Conservation (phyloP, 1,139 yeast genomes). For the Suhomyces anneliseae region DNA sequence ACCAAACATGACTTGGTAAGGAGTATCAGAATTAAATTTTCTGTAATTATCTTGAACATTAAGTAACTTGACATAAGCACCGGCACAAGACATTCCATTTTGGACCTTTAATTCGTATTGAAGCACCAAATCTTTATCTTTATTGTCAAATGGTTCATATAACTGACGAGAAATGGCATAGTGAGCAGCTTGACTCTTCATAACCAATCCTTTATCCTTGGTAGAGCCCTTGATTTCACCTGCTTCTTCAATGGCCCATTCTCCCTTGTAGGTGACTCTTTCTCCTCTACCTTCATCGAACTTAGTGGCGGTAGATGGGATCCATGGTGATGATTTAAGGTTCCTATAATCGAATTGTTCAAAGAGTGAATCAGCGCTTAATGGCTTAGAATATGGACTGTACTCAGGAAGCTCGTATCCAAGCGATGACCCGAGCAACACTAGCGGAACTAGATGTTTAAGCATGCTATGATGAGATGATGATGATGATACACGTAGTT, state of each 20-base stretch:
- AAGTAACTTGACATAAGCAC: slow-evolving; percentile 80
- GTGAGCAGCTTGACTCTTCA: slow-evolving; percentile 72
- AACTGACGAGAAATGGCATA: slow-evolving; percentile 73
- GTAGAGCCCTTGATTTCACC: slow-evolving; percentile 54
- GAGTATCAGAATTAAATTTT: slow-evolving; percentile 60
- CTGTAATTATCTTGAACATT: slow-evolving; percentile 41
- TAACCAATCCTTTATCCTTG: slow-evolving; percentile 72
- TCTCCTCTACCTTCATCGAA: slow-evolving; percentile 28
- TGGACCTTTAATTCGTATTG: slow-evolving; percentile 90
- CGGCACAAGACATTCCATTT: slow-evolving; percentile 77
- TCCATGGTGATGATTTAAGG: slow-evolving; percentile 57
- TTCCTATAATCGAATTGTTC: slow-evolving; percentile 61
- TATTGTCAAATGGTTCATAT: slow-evolving; percentile 53
- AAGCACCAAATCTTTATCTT: slow-evolving; percentile 65
- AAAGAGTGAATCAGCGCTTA: slow-evolving; percentile 49
- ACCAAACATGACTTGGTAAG: slow-evolving; percentile 89
- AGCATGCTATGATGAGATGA: slow-evolving; percentile 1
- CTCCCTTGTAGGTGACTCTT: slow-evolving; percentile 61
- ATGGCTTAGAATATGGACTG: slow-evolving; percentile 4
- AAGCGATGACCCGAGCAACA: not conserved
- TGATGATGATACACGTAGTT: not conserved
- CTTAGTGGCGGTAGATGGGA: slow-evolving; percentile 57
- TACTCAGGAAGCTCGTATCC: slow-evolving; percentile 3
- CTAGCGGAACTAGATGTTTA: slow-evolving; percentile 1
- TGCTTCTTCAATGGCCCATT: slow-evolving; percentile 67